Evolutionary conservation across 2,329 filamentous ascomycete genomes (phyloP).

Genomic region (Xylariomycetidae sp.): DNA sequence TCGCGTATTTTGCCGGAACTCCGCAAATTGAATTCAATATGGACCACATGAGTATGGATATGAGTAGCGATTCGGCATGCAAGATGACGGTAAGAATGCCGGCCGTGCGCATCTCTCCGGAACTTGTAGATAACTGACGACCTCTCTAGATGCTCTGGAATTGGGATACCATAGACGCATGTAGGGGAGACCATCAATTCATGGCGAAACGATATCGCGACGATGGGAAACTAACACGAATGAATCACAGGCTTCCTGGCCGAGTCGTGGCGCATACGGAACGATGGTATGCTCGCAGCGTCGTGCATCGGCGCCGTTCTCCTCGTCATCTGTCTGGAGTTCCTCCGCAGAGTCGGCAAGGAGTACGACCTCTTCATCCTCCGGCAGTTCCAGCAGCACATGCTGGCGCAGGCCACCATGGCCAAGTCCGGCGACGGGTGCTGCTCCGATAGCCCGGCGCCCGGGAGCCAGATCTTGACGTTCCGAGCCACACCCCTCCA

Average conservation of each 20-base stretch:
- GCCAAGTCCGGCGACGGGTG: constrained; percentile 10
- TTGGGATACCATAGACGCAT: constrained; percentile 37
- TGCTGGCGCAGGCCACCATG: constrained; percentile 20
- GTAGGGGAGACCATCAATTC: constrained; percentile 16
- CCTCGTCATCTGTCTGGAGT: constrained; percentile 35
- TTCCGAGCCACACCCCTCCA: constrained; percentile 37
- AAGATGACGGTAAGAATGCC: constrained; percentile 8
- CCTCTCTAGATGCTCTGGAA: constrained; percentile 39
- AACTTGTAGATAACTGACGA: constrained; percentile 8
- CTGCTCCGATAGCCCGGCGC: constrained; percentile 9
- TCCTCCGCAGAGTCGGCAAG: constrained; percentile 35
- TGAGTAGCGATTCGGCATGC: constrained; percentile 8
- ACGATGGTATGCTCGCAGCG: constrained; percentile 36
- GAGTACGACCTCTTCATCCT: constrained; percentile 38
- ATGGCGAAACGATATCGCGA: background rate
- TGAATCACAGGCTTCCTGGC: constrained; percentile 30
- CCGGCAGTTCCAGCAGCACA: constrained; percentile 33
- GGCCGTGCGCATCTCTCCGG: background rate
- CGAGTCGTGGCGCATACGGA: constrained; percentile 35
- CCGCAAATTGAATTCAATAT: constrained; percentile 15
- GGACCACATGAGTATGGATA: constrained; percentile 13
- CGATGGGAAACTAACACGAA: background rate
- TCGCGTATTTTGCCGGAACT: constrained; percentile 12
- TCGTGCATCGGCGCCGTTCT: constrained; percentile 39
- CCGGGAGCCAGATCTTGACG: constrained; percentile 19